Conservation (phyloP, 148 eudicot genomes). For the Diospyros lotus region DNA sequence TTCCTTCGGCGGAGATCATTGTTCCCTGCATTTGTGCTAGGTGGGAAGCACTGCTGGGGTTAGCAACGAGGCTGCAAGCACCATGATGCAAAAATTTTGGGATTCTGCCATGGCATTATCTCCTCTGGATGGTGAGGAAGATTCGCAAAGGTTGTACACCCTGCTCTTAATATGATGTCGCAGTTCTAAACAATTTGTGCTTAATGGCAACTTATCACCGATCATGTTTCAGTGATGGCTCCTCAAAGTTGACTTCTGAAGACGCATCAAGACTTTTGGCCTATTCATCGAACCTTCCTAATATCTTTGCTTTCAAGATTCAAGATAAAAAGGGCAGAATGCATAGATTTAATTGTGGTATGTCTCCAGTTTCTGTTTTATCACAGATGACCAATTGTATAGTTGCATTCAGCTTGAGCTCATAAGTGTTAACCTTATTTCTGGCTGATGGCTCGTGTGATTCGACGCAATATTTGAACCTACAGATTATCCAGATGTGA, state of each 20-base stretch:
- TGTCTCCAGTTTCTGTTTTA: conserved; percentile 15
- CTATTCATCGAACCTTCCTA: conserved; percentile 32
- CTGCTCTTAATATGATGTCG: background rate
- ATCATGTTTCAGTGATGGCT: conserved; percentile 48
- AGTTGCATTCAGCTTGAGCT: background rate
- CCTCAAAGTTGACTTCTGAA: conserved; percentile 68
- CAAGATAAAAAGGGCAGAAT: conserved; percentile 79
- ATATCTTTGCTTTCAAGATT: conserved; percentile 69
- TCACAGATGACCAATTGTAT: background rate
- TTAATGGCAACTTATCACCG: conserved; percentile 9
- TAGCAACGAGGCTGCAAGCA: conserved; percentile 52
- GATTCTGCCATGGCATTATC: conserved; percentile 68
- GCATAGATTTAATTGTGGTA: conserved; percentile 43
- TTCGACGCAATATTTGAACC: background rate
- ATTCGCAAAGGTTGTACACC: conserved; percentile 52
- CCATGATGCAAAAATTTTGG: conserved; percentile 85
- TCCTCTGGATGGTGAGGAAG: conserved; percentile 63
- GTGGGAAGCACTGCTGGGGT: conserved; percentile 63
- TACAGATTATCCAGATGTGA: background rate
- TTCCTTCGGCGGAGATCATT: background rate
- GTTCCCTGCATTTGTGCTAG: conserved; percentile 24
- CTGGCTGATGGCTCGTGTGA: background rate
- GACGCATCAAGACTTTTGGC: conserved; percentile 47
- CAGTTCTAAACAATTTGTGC: background rate
- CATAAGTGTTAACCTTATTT: background rate